These are phyloP conservation scores for Voacanga thouarsii DNA, from an alignment of 257 asterid species.

Conservation along the genomic window DNA sequence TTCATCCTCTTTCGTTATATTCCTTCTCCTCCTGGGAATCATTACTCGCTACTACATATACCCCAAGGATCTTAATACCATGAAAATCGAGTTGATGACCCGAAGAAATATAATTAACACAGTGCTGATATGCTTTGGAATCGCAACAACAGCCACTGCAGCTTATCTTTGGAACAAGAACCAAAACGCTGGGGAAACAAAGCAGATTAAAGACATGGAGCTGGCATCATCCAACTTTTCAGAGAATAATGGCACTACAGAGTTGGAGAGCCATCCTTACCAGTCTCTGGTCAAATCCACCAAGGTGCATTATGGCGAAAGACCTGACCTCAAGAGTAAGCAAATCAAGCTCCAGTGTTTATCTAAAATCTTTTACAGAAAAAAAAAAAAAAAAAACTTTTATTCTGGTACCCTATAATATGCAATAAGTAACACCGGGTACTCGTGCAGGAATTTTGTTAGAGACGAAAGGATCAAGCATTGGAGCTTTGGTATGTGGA, in stretches of 20 bases:
- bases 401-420: not conserved
- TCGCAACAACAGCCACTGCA: constrained; percentile 46
- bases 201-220: constrained; percentile 50
- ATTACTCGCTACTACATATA: constrained; percentile 64
- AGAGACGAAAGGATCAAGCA: constrained; percentile 65
- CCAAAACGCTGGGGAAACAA: constrained; percentile 46
- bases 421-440: not conserved
- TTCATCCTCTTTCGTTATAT: constrained; percentile 67
- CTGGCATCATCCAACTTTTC: constrained; percentile 24
- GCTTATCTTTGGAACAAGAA: constrained; percentile 93
- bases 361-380: not conserved
- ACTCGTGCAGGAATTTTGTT: constrained; percentile 44
- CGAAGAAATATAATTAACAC: constrained; percentile 56
- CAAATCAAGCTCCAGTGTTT: not conserved
- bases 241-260: constrained; percentile 36
- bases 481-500: constrained; percentile 76
- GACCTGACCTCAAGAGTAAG: constrained; percentile 87
- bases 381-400: not conserved
- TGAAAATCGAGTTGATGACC: constrained; percentile 52
- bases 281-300: constrained; percentile 46
- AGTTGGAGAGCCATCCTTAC: constrained; percentile 76
- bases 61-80: constrained; percentile 74
- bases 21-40: constrained; percentile 57
- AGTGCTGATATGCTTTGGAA: constrained; percentile 56
- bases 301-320: constrained; percentile 65